These are phyloP conservation scores for Mallotus japonicus DNA, from an alignment of 441 rosid genomes.

Conservation along the genomic window DNA sequence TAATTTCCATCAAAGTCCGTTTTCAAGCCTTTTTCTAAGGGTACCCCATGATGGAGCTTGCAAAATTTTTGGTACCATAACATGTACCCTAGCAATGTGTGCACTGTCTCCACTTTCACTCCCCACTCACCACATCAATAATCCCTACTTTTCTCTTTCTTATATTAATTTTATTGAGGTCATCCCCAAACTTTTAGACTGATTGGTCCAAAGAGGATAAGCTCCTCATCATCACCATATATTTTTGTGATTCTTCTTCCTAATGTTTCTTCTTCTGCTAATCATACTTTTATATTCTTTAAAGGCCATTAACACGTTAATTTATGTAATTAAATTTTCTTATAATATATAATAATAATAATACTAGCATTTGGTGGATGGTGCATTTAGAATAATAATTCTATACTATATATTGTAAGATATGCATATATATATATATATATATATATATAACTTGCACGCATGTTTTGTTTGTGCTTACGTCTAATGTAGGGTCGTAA, in stretches of 20 bases:
- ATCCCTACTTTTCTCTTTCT: conserved; percentile 9
- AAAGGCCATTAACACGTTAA: too few relatives aligned
- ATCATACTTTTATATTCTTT: background rate
- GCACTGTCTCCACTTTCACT: conserved; percentile 39
- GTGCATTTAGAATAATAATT: conserved; percentile 24
- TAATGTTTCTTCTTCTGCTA: conserved; percentile 24
- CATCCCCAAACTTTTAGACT: conserved; percentile 1
- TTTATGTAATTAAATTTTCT: too few relatives aligned
- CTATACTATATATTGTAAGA: background rate
- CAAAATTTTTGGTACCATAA: conserved; percentile 29
- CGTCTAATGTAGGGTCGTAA: conserved; percentile 29
- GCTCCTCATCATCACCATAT: conserved; percentile 28
- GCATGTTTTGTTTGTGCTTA: conserved; percentile 35
- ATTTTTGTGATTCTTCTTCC: background rate
- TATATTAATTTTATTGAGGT: background rate
- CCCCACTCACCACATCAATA: conserved; percentile 23
- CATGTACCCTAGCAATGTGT: conserved; percentile 28
- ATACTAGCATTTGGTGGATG: conserved; percentile 27
- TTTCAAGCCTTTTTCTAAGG: conserved; percentile 14
- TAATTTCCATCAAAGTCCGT: background rate
- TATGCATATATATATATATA: too few relatives aligned
- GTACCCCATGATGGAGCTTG: conserved; percentile 19
- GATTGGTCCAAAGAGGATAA: conserved; percentile 50
- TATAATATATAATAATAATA: background rate
- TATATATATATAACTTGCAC: conserved; percentile 17